Evolutionary conservation across 345 rosid genomes (phyloP).

Genomic region (Aquilaria sinensis): DNA sequence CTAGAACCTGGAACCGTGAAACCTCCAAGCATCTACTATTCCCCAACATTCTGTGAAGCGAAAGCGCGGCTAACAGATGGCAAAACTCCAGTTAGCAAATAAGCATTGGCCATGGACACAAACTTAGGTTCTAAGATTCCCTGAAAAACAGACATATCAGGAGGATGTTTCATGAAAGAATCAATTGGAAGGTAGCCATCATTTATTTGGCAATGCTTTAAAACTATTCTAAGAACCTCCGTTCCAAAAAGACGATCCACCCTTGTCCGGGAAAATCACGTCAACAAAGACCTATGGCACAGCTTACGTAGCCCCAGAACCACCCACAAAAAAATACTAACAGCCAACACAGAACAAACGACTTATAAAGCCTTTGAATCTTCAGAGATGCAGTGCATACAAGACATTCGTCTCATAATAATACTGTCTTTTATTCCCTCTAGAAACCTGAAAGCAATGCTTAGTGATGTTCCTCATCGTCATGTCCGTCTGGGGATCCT

Average conservation of each 20-base stretch:
- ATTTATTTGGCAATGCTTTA: conserved; percentile 35
- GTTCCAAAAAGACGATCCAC: conserved; percentile 23
- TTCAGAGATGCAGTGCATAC: conserved; percentile 24
- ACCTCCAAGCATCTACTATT: too few relatives aligned
- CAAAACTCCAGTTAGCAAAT: too few relatives aligned
- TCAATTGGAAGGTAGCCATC: conserved; percentile 20
- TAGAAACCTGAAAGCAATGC: conserved; percentile 16
- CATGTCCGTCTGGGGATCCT: conserved; percentile 80
- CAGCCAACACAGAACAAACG: conserved; percentile 26
- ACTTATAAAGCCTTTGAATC: conserved; percentile 14
- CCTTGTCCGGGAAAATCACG: conserved; percentile 10
- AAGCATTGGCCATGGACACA: too few relatives aligned
- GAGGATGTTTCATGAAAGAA: conserved; percentile 29
- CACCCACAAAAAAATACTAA: conserved; percentile 15
- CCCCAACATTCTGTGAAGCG: too few relatives aligned
- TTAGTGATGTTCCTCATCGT: conserved; percentile 51
- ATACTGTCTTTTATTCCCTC: conserved; percentile 27
- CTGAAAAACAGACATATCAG: conserved; percentile 3
- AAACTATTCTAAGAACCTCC: conserved; percentile 21
- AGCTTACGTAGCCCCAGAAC: conserved; percentile 1
- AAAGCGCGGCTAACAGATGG: too few relatives aligned
- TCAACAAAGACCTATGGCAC: neutral
- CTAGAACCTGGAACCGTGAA: too few relatives aligned
- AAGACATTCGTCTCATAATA: conserved; percentile 32
- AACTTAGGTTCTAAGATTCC: conserved; percentile 13